Base-by-base conservation (phyloP, 768 basidiomycete genomes). In the Lactifluus rugatus region DNA sequence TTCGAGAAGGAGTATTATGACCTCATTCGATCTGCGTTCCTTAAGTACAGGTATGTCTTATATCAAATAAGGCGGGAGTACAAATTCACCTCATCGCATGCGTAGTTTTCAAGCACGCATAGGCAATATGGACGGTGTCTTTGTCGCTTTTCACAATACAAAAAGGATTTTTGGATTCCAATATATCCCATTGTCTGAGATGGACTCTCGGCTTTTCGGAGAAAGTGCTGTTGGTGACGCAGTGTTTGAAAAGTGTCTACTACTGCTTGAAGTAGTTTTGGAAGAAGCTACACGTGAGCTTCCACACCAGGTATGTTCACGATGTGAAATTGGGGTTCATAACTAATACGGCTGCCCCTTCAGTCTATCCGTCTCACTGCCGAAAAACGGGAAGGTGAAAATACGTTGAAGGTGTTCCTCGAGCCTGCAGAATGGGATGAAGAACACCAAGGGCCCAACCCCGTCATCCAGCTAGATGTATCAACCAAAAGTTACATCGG, bases 1-100 rank as follows among this genome's bases (percentile, higher is more conserved):
- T 97, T 94, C 63, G 95, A 99, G 72, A 77, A 81, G 61, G 95
- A 99, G 69, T 92, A 93, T 66, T 96, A 93, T 69, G 95, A 99
- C 67, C 81, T 99, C 41, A 84, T 94, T 64, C 82, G 95, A 5
- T 87, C 91, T 14, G 94, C 92, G 1, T 95, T 97, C 74, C 77
- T 99, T 54, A 97, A 97, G 74, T 97, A 92, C 70, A 86, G 81
- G 89, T 89, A 61, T 52, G 54, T 41, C n/a, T 21, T 46, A 13
- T 32, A 23, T n/a, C 42, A 17, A 10, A 5, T 19, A 21, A 1
- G 21, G 41, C 45, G 54, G 48, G 47, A 39, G 34, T 31, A 34
- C 25, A 2, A 23, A 31, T 46, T 39, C 39, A 42, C 44, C 41
- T 57, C 17, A 50, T 51, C 53, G 50, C 34, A 23, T 42, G n/a